Conservation (phyloP, 2,329 filamentous ascomycete species). For the Aspergillus sp. region DNA sequence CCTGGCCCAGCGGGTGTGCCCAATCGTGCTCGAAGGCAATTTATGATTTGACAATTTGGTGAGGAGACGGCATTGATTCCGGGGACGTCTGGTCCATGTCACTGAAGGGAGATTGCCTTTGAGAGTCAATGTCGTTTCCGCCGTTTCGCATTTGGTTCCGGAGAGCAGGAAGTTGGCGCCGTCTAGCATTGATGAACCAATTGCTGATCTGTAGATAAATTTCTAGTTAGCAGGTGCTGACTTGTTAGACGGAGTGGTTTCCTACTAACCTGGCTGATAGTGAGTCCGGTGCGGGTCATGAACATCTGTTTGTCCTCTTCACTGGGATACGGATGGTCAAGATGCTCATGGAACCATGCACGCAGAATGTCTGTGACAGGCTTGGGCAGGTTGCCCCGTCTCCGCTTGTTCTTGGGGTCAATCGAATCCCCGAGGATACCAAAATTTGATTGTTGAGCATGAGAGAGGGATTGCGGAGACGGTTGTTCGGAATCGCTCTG, state of each 20-base stretch:
- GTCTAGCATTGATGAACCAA: constrained; percentile 56
- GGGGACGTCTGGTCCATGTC: constrained; percentile 33
- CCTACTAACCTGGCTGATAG: constrained; percentile 63
- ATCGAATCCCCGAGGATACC: constrained; percentile 40
- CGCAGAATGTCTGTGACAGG: constrained; percentile 80
- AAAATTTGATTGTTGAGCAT: constrained; percentile 39
- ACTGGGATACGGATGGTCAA: constrained; percentile 80
- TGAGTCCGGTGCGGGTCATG: constrained; percentile 72
- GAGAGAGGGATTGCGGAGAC: constrained; percentile 31
- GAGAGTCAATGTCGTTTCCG: constrained; percentile 30
- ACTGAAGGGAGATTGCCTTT: constrained; percentile 39
- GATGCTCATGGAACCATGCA: constrained; percentile 75
- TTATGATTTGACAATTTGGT: constrained; percentile 16
- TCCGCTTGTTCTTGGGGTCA: constrained; percentile 51
- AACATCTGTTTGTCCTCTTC: constrained; percentile 85
- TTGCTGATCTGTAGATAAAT: constrained; percentile 49
- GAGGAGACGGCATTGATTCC: constrained; percentile 33
- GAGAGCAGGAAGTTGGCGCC: constrained; percentile 50
- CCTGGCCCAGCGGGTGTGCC: neutral
- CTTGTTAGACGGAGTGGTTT: constrained; percentile 7
- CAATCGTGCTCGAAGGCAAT: neutral
- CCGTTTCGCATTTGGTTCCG: constrained; percentile 46
- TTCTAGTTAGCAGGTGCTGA: neutral
- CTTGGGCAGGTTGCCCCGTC: constrained; percentile 86
- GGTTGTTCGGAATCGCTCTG: constrained; percentile 35